Evolutionary conservation across 2,329 filamentous ascomycete genomes (phyloP).

Genomic region (Fusarium nurragi): DNA sequence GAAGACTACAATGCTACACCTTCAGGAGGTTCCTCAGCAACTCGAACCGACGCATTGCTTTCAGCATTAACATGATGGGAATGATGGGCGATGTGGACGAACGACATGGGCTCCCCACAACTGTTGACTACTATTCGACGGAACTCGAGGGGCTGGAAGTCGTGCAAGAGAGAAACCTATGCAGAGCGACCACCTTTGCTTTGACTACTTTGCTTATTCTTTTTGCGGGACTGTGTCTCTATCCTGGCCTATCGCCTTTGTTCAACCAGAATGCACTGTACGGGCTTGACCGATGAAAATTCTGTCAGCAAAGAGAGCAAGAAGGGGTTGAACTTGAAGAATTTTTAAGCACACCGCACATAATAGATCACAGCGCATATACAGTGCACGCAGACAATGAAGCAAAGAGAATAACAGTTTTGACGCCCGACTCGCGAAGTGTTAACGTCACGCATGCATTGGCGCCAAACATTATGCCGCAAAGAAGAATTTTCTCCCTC

Average conservation of each 20-base stretch:
- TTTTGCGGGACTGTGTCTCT: constrained; percentile 12
- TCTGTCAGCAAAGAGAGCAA: constrained; percentile 2
- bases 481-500: constrained; percentile 31
- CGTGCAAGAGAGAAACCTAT: constrained; percentile 8
- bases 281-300: constrained; percentile 4
- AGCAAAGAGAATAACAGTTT: constrained; percentile 4
- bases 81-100: constrained; percentile 2
- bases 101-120: constrained; percentile 8
- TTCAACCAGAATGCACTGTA: constrained; percentile 5
- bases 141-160: constrained; percentile 9
- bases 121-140: constrained; percentile 10
- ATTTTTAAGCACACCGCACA: constrained; percentile 28
- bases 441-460: constrained; percentile 35
- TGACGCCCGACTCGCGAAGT: constrained; percentile 19
- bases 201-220: constrained; percentile 5
- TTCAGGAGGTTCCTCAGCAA: constrained; percentile 7
- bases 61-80: not conserved
- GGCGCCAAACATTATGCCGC: constrained; percentile 24
- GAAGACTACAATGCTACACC: constrained; percentile 27
- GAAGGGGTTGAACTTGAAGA: constrained; percentile 2
- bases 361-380: constrained; percentile 16
- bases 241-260: constrained; percentile 7
- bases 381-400: constrained; percentile 1
- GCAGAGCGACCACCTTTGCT: not conserved
- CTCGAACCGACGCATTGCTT: constrained; percentile 3